A percentile compares a stretch with the other conserved stretches of the same genome.
Conservation (phyloP, 164 flowering plant genomes). For the Chimonanthus praecox region DNA sequence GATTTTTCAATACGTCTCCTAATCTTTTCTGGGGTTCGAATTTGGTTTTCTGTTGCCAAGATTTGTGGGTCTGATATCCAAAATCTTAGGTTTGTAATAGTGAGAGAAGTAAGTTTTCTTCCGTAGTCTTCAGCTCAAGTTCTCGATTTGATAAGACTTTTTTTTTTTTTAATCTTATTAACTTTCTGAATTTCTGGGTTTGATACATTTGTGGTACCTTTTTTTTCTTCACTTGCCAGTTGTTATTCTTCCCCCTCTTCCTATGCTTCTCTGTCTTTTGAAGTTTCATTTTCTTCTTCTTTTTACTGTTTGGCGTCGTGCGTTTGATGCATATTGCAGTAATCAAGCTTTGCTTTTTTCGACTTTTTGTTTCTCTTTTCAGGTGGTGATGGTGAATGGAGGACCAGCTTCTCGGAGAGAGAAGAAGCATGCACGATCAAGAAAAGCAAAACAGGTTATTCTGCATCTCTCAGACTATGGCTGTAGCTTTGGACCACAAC, state of each 20-base stretch:
- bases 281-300: constrained; percentile 6
- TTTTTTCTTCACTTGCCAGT: constrained; percentile 1
- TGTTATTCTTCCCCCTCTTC: constrained; percentile 3
- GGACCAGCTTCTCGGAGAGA: constrained; percentile 59
- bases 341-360: constrained; percentile 9
- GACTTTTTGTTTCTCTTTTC: constrained; percentile 14
- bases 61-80: neutral
- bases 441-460: constrained; percentile 90
- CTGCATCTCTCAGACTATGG: constrained; percentile 23
- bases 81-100: neutral
- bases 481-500: constrained; percentile 44
- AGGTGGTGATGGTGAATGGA: constrained; percentile 80
- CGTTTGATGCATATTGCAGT: constrained; percentile 6
- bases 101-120: too few species aligned
- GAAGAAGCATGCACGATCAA: constrained; percentile 68
- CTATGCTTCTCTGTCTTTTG: constrained; percentile 10
- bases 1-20: neutral
- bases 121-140: neutral
- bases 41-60: neutral
- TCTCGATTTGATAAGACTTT: neutral
- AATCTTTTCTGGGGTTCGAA: neutral
- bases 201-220: constrained; percentile 10
- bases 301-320: constrained; percentile 19
- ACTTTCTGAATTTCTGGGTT: constrained; percentile 2
- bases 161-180: neutral